These are phyloP conservation scores for Colletotrichum siamense DNA, from an alignment of 2,329 filamentous ascomycete species.

Conservation along the genomic window DNA sequence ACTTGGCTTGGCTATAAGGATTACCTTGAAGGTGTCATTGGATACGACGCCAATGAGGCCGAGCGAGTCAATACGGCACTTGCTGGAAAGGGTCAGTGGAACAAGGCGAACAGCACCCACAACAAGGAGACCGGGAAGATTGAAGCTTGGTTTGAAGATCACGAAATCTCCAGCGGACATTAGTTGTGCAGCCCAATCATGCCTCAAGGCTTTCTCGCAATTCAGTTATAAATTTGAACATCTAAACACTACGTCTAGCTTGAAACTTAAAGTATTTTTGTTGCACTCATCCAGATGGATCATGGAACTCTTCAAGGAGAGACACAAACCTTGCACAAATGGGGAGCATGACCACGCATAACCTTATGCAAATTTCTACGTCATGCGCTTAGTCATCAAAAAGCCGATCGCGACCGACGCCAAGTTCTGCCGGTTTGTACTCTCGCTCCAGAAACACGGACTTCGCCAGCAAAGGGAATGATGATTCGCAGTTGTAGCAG, in stretches of 20 bases:
- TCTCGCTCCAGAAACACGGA: not conserved
- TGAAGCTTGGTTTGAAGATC: not conserved
- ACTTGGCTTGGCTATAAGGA: not conserved
- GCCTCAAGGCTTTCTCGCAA: fast-evolving
- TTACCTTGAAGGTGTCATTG: not conserved
- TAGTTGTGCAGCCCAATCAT: not conserved
- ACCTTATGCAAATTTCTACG: not conserved
- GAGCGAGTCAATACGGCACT: not conserved
- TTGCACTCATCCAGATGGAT: not conserved
- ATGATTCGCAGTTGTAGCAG: constrained; percentile 5
- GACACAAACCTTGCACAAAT: not conserved
- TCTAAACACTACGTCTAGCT: fast-evolving
- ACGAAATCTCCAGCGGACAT: not conserved
- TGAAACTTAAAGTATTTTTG: not conserved
- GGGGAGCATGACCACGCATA: not conserved
- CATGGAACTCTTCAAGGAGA: not conserved
- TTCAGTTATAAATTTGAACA: fast-evolving
- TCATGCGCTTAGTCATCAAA: constrained; percentile 1
- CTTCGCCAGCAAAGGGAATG: not conserved
- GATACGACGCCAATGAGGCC: not conserved
- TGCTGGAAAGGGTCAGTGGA: not conserved
- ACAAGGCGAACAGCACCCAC: not conserved
- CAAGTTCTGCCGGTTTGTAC: constrained; percentile 12
- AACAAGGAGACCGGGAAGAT: not conserved
- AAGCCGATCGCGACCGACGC: constrained; percentile 15